Evolutionary conservation across 2,329 filamentous ascomycete species (phyloP), one percentile per base, ranked within the genome.

Genomic region (Helminthosporium solani): DNA sequence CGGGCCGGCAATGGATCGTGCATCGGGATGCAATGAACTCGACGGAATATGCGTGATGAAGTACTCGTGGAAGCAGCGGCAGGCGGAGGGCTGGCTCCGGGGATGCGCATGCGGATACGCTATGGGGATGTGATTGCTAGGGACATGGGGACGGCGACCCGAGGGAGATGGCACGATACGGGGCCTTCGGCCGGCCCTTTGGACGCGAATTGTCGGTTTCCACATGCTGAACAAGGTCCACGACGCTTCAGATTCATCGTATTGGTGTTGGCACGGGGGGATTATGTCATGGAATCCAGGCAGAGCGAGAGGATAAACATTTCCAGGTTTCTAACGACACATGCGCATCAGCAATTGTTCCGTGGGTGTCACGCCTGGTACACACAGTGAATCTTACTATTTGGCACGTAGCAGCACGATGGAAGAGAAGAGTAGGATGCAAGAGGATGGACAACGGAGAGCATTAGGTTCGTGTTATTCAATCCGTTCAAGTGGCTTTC

Each of bases 1-100:
- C 23, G 84, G 83, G 3, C 84, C 85, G 21, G 74, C 66, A 15
- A 78, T 73, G 18, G 77, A 74, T 44, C 84, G 79, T 28, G 88
- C 87, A 70, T 97, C 92, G 7, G 94, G 92, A 60, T 96, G 88
- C 35, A 96, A 79, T 3, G 91, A 96, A 12, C 90, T 95, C 15
- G 90, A 95, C 3, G 94, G 92, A 1, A 99, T 81, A 69, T 96
- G 90, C 7, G 94, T 96, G 49, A 97, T 89, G 70, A 99, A 99
- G 76, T 99, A 97, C 60, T 95, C 90, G 75, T 96, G 90, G 70
- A 97, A 97, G 52, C 57, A 59, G 47, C 75, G 71, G 40, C 56
- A 57, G 42, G 60, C 53, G 47, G 42, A 54, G 52, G 52, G 52
- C 46, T 36, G 46, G 49, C 50, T 39, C 42, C 12, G 33, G 44